Percentiles rank a stretch among this genome's conserved stretches.
Conservation (phyloP, 192 early-diverging fungal species). For the Blastocladiella britannica region DNA sequence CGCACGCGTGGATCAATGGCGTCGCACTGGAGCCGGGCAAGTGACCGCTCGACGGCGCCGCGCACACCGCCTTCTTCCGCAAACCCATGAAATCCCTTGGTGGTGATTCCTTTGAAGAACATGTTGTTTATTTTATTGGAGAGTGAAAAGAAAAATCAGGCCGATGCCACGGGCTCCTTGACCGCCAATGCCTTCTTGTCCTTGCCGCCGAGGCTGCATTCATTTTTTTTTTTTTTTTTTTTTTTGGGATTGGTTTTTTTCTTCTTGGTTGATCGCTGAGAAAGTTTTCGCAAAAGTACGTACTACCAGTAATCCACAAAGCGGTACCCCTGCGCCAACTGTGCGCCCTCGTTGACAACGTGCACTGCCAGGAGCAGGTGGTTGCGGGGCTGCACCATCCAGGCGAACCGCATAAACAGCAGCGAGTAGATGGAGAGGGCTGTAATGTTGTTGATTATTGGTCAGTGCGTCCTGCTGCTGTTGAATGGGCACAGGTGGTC, state of each 20-base stretch:
- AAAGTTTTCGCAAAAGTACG: not conserved
- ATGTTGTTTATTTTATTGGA: no score
- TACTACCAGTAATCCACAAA: conserved; percentile 58
- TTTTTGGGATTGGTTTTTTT: not conserved
- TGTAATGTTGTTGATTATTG: not conserved
- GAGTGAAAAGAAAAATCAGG: no score
- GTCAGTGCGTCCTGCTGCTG: not conserved
- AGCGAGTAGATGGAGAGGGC: conserved; percentile 72
- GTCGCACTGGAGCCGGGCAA: no score
- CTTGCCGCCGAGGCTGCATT: not conserved
- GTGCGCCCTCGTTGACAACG: conserved; percentile 69
- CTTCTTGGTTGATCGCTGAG: not conserved
- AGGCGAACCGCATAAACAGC: conserved; percentile 89
- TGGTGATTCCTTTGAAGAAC: no score
- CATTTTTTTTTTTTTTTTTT: not conserved
- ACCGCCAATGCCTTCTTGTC: not conserved
- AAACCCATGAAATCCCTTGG: no score
- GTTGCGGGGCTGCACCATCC: conserved; percentile 76
- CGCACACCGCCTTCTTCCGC: no score
- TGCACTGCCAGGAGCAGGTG: conserved; percentile 86
- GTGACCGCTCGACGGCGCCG: no score
- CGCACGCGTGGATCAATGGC: no score
- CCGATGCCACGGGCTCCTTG: no score
- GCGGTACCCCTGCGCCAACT: conserved; percentile 67
- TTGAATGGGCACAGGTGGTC: not conserved